phyloP scores from a whole-genome alignment of 768 basidiomycete genomes.

The Hypholoma sublateritium region DNA sequence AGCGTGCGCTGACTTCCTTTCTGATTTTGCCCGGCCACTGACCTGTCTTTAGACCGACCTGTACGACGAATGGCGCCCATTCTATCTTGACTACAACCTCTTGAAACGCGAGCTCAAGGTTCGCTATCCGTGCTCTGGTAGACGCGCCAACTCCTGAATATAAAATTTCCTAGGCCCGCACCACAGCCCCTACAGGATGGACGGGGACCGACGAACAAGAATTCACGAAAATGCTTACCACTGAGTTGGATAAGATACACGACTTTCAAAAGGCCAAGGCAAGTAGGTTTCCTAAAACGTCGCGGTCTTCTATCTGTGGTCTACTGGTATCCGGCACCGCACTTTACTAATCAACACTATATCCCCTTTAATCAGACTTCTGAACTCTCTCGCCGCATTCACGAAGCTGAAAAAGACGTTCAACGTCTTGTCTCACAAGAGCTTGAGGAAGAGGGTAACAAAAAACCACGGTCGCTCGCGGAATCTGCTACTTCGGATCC shows the following conservation, averaged over 20 bases:
- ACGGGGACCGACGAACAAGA: constrained; percentile 75
- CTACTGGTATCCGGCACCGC: neutral
- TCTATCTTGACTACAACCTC: constrained; percentile 86
- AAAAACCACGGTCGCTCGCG: constrained; percentile 14
- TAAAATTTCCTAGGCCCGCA: constrained; percentile 11
- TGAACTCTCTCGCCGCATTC: constrained; percentile 81
- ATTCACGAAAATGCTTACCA: constrained; percentile 77
- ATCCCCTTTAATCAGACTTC: constrained; percentile 49
- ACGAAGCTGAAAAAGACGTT: constrained; percentile 80
- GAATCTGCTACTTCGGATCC: constrained; percentile 39
- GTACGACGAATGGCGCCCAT: constrained; percentile 88
- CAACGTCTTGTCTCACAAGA: constrained; percentile 72
- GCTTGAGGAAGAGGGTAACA: constrained; percentile 16
- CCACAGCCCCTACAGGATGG: constrained; percentile 48
- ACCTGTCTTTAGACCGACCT: constrained; percentile 59
- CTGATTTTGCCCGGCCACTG: neutral
- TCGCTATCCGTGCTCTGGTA: constrained; percentile 1
- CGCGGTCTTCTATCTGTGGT: neutral
- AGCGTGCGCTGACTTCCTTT: constrained; percentile 39
- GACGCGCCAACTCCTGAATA: neutral
- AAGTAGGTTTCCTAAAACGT: constrained; percentile 11
- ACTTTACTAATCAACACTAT: neutral
- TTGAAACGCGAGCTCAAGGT: constrained; percentile 93
- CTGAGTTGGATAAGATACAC: constrained; percentile 91
- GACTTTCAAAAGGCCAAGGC: constrained; percentile 92